Percentiles rank a stretch among this genome's conserved stretches.
Evolutionary conservation across 768 basidiomycete species (phyloP).

Genomic region (Calocera viscosa): DNA sequence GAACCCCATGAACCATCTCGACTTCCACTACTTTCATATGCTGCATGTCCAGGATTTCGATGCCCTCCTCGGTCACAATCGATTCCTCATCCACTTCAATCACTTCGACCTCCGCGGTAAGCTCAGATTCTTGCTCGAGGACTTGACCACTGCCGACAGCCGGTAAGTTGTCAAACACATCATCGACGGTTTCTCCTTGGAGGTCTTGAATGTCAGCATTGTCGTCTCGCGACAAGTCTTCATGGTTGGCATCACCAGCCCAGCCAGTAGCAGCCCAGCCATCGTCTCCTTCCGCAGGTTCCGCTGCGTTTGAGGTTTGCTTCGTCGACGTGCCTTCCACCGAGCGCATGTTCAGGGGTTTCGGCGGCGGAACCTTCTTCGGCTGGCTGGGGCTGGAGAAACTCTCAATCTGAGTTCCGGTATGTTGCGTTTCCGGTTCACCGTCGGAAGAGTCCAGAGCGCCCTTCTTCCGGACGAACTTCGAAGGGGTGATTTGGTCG

Average conservation of each 20-base stretch:
- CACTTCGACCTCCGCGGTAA: background rate
- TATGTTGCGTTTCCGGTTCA: background rate
- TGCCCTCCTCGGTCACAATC: background rate
- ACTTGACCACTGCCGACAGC: background rate
- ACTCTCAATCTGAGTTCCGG: background rate
- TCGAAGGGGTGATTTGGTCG: background rate
- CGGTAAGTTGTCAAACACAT: background rate
- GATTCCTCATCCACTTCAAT: background rate
- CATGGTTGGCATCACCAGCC: background rate
- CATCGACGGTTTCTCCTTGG: background rate
- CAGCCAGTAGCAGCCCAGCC: background rate
- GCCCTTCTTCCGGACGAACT: slow-evolving; percentile 1
- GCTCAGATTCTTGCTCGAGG: background rate
- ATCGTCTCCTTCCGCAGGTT: background rate
- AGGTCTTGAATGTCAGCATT: background rate
- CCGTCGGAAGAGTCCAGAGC: background rate
- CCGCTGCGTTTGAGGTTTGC: background rate
- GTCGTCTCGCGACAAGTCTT: background rate
- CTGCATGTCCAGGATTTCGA: background rate
- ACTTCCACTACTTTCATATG: background rate
- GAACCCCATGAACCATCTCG: background rate
- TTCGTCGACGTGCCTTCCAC: background rate
- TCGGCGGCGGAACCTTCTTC: background rate
- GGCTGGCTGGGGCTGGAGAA: slow-evolving; percentile 1
- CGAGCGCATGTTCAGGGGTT: background rate